Conservation (phyloP, 352 stramenopile species). For the Blastocystis sp. region DNA sequence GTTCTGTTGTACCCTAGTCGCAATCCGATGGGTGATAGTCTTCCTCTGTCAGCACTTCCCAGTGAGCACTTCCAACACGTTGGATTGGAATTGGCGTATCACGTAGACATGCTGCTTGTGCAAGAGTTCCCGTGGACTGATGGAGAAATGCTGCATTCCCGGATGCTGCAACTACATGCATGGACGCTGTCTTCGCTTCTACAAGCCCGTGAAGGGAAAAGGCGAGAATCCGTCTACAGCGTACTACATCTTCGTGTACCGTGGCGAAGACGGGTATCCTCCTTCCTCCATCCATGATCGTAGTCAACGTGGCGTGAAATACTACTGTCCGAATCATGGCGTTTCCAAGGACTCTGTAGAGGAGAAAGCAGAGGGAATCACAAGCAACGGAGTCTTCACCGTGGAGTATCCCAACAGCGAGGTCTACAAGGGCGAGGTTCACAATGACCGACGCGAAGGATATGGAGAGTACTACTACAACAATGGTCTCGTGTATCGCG, state of each 20-base stretch:
- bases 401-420: conserved; percentile 49
- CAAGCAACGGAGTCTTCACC: conserved; percentile 14
- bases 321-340: conserved; percentile 29
- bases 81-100: neutral
- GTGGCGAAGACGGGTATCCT: conserved; percentile 17
- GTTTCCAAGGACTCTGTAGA: conserved; percentile 8
- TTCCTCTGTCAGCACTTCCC: neutral
- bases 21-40: neutral
- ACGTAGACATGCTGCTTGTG: conserved; percentile 2
- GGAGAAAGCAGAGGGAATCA: neutral
- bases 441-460: conserved; percentile 51
- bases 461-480: conserved; percentile 57
- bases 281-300: too few species aligned
- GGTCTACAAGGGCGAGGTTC: conserved; percentile 50
- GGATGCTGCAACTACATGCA: conserved; percentile 39
- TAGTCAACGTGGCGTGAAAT: conserved; percentile 1
- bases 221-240: neutral
- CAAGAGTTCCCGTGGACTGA: neutral
- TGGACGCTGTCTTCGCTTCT: conserved; percentile 25
- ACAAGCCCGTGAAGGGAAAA: too few species aligned
- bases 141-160: conserved; percentile 23
- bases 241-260: conserved; percentile 20
- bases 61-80: neutral
- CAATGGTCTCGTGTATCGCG: conserved; percentile 52
- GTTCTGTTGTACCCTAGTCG: neutral